Percentiles rank a stretch among this genome's conserved stretches.
phyloP scores from a whole-genome alignment of 177 flowering plant genomes.

The Vitis hybrid region DNA sequence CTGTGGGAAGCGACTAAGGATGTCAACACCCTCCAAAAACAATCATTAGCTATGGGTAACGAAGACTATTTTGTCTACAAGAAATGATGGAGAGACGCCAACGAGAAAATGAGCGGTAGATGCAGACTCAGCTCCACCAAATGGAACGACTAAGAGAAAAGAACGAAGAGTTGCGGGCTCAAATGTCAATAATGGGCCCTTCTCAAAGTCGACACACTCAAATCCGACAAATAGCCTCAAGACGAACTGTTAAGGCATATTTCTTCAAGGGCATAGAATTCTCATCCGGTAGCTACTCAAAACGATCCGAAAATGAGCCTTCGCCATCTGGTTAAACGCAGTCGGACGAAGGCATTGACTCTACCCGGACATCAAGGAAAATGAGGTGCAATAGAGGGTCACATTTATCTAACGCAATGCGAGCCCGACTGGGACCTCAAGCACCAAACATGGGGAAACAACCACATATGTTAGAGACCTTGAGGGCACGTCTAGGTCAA shows the following conservation, averaged over 20 bases:
- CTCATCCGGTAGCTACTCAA: rapidly evolving
- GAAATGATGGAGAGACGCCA: rapidly evolving
- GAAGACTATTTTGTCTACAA: no score
- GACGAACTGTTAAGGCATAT: no score
- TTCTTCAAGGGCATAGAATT: rapidly evolving
- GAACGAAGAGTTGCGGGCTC: rapidly evolving
- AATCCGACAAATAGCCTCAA: rapidly evolving
- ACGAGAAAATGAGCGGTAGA: no score
- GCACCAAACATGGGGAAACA: rapidly evolving
- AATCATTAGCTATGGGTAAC: no score
- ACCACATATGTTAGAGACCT: no score
- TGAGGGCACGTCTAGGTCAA: no score
- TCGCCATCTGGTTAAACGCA: rapidly evolving
- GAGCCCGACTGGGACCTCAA: rapidly evolving
- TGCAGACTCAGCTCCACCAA: rapidly evolving
- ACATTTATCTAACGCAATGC: no score
- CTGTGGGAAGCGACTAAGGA: no score
- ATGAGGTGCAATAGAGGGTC: rapidly evolving
- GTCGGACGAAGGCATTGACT: rapidly evolving
- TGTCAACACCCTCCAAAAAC: no score
- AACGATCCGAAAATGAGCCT: rapidly evolving
- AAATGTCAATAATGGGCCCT: no score
- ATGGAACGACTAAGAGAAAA: no score
- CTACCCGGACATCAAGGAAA: rapidly evolving
- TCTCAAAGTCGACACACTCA: no score